Conservation (phyloP, 768 basidiomycete genomes). For the Psilocybe cyanescens region DNA sequence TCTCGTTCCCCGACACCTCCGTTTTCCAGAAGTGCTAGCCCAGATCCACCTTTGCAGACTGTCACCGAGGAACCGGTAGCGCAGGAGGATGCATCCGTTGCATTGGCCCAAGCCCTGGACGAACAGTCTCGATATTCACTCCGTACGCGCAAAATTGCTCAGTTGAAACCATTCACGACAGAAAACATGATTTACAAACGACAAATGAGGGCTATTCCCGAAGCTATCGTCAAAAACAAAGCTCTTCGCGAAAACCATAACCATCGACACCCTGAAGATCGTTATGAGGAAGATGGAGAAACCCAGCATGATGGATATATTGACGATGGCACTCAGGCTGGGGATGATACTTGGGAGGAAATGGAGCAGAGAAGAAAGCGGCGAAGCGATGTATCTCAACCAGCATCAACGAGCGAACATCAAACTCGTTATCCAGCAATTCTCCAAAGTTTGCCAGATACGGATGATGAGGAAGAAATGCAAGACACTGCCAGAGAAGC, state of each 20-base stretch:
- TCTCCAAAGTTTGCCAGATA: conserved; percentile 39
- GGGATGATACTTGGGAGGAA: conserved; percentile 24
- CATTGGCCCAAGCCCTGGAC: conserved; percentile 2
- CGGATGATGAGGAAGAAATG: conserved; percentile 43
- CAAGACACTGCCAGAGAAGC: conserved; percentile 35
- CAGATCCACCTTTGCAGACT: background rate
- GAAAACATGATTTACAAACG: conserved; percentile 58
- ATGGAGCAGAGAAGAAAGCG: conserved; percentile 15
- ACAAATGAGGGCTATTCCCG: conserved; percentile 57
- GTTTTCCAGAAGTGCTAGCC: background rate
- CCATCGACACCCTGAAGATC: conserved; percentile 28
- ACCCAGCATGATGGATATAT: conserved; percentile 26
- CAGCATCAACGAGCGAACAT: background rate
- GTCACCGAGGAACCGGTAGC: background rate
- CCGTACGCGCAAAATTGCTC: conserved; percentile 55
- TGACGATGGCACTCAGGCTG: conserved; percentile 15
- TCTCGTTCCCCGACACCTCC: background rate
- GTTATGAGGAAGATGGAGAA: conserved; percentile 35
- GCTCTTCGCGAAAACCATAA: conserved; percentile 29
- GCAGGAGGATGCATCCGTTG: background rate
- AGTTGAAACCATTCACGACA: conserved; percentile 64
- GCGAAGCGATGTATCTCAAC: background rate
- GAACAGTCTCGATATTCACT: conserved; percentile 50
- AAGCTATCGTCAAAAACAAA: conserved; percentile 63
- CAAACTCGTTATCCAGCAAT: conserved; percentile 35